A percentile compares a stretch with the other conserved stretches of the same genome.
Conservation (phyloP, 208 protist species). For the Endotrypanum monterogeii region DNA sequence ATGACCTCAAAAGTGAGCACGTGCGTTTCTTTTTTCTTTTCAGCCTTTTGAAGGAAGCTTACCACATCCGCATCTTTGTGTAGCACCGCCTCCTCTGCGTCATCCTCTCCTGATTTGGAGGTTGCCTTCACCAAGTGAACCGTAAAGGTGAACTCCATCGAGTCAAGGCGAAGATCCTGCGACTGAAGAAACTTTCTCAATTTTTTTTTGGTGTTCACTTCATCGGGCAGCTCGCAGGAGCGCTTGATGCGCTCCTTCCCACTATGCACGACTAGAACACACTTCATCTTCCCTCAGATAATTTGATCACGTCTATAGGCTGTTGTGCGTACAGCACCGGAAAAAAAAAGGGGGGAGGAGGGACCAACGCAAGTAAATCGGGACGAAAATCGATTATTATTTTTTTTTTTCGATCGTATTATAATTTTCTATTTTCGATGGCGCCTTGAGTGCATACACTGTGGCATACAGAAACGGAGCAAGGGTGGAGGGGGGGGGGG, state of each 20-base stretch:
- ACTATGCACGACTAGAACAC: constrained; percentile 47
- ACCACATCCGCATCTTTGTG: constrained; percentile 27
- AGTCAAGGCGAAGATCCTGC: constrained; percentile 68
- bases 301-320: neutral
- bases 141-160: constrained; percentile 48
- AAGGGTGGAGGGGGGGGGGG: too few relatives aligned
- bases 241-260: constrained; percentile 49
- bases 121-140: constrained; percentile 17
- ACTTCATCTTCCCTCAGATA: constrained; percentile 32
- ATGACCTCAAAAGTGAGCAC: constrained; percentile 39
- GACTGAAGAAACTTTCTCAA: constrained; percentile 40
- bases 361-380: too few relatives aligned
- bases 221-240: constrained; percentile 36
- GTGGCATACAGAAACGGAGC: too few relatives aligned
- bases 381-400: too few relatives aligned
- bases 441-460: too few relatives aligned
- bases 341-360: neutral
- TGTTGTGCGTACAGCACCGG: neutral
- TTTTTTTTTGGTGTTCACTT: constrained; percentile 33
- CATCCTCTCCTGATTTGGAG: neutral
- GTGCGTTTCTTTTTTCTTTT: neutral
- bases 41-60: constrained; percentile 17
- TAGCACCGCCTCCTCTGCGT: constrained; percentile 8
- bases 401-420: too few relatives aligned
- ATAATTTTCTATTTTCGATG: too few relatives aligned